phyloP scores from a whole-genome alignment of 495 filamentous ascomycete species.

The Rostrohypoxylon terebratum region DNA sequence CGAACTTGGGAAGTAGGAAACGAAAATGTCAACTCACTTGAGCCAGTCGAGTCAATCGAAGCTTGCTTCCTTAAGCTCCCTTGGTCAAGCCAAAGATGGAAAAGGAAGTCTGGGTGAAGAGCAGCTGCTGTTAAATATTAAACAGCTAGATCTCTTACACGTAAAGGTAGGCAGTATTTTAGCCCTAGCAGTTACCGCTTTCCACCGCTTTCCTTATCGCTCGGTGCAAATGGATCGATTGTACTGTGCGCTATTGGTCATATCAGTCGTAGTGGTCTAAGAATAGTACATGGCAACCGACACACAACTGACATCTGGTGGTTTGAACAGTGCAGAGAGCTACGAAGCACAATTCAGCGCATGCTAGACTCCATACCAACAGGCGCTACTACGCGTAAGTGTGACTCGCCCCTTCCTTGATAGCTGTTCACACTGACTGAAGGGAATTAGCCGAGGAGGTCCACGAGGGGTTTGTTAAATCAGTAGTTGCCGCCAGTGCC shows the following conservation, averaged over 20 bases:
- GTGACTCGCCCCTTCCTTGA: slow-evolving; percentile 36
- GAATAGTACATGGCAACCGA: background rate
- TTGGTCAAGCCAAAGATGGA: slow-evolving; percentile 15
- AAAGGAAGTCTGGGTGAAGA: slow-evolving; percentile 48
- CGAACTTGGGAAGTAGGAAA: background rate
- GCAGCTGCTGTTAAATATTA: slow-evolving; percentile 51
- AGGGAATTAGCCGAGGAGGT: slow-evolving; percentile 52
- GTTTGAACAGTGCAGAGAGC: slow-evolving; percentile 52
- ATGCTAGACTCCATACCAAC: slow-evolving; percentile 60
- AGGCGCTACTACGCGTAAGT: slow-evolving; percentile 51
- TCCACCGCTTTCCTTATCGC: too few relatives aligned
- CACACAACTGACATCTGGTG: background rate
- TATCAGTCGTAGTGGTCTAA: background rate
- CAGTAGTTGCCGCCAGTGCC: slow-evolving; percentile 51
- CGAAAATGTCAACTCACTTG: slow-evolving; percentile 14
- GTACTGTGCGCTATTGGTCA: background rate
- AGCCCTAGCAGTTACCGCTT: background rate
- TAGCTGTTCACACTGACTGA: slow-evolving; percentile 30
- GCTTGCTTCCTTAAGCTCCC: background rate
- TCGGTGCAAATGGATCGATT: background rate
- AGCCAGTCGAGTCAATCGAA: background rate
- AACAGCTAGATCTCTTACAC: slow-evolving; percentile 56
- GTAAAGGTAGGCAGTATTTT: slow-evolving; percentile 51
- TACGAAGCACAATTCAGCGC: slow-evolving; percentile 59
- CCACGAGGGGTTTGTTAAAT: slow-evolving; percentile 53